Evolutionary conservation across 2,329 filamentous ascomycete species (phyloP), one percentile per base, ranked within the genome.

Genomic region (Amauroascus verrucosus): DNA sequence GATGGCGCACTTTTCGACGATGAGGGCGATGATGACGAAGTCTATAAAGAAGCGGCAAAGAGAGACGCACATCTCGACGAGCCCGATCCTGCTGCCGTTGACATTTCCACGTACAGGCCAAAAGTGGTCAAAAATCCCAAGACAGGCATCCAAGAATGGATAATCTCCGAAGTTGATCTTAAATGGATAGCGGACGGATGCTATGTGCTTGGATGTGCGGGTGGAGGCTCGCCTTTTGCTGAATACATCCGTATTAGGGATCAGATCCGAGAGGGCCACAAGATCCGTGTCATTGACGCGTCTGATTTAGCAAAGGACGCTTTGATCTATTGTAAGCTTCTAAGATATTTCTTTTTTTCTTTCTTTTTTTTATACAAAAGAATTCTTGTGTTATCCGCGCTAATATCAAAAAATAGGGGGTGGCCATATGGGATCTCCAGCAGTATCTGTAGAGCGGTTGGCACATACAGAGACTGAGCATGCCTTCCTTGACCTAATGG

Each of bases 361-460:
- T 28, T 41, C 6, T 24, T 5, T 74, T 59, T 67, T 71, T 28
- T 57, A 22, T 65, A 60, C 50, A 62, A 59, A 48, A n/a, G n/a
- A n/a, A n/a, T n/a, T n/a, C n/a, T n/a, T n/a, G n/a, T n/a, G n/a
- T n/a, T n/a, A n/a, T n/a, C n/a, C n/a, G n/a, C 60, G 56, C 35
- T 60, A 57, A 37, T 14, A 56, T 57, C 37, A 60, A 57, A 35
- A 26, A 56, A 14, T 50, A 58, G 54, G 77, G 75, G 79, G 77
- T 8, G 79, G 79, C 1, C 76, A 76, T 56, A 77, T 76, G 59
- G 80, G 81, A 30, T 80, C 77, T 14, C 81, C 81, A 0, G 79
- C 78, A 2, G 80, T 83, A 0, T 73, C 73, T 0, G 78, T 81
- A 54, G 81, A 84, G 66, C 80, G 81, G 59, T 72, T 82, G 0